Conservation (phyloP, 1,284 basidiomycete species). For the Ceratobasidium sp. region DNA sequence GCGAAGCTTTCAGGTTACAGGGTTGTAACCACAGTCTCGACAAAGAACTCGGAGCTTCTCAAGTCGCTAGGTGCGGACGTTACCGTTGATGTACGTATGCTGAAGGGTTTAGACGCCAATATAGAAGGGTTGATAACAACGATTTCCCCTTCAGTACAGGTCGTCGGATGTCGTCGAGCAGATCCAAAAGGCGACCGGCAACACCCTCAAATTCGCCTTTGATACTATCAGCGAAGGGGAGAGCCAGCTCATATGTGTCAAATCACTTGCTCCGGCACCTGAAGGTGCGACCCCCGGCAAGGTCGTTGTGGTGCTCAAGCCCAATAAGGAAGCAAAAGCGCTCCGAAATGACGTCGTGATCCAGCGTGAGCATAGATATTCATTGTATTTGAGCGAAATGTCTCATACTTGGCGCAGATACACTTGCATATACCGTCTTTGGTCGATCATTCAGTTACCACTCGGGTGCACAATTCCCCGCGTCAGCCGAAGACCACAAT, state of each 20-base stretch:
- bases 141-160: constrained; percentile 3
- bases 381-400: not conserved
- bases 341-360: constrained; percentile 28
- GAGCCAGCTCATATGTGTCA: constrained; percentile 6
- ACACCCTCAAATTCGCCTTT: constrained; percentile 48
- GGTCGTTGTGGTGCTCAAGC: constrained; percentile 26
- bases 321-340: constrained; percentile 17
- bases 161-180: constrained; percentile 47
- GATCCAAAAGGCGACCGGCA: constrained; percentile 51
- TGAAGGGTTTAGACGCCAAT: not conserved
- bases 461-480: constrained; percentile 50
- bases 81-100: constrained; percentile 51
- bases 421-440: constrained; percentile 49
- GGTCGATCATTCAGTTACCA: constrained; percentile 50
- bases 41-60: constrained; percentile 55
- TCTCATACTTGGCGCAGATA: constrained; percentile 46
- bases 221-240: constrained; percentile 40
- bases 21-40: constrained; percentile 56
- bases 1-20: constrained; percentile 55
- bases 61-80: constrained; percentile 57
- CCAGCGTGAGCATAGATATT: constrained; percentile 16
- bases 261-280: constrained; percentile 46
- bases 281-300: constrained; percentile 46
- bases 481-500: constrained; percentile 52
- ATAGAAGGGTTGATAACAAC: not conserved